These are phyloP conservation scores for Umbellularia californica DNA, from an alignment of 164 flowering plant genomes.

Conservation along the genomic window DNA sequence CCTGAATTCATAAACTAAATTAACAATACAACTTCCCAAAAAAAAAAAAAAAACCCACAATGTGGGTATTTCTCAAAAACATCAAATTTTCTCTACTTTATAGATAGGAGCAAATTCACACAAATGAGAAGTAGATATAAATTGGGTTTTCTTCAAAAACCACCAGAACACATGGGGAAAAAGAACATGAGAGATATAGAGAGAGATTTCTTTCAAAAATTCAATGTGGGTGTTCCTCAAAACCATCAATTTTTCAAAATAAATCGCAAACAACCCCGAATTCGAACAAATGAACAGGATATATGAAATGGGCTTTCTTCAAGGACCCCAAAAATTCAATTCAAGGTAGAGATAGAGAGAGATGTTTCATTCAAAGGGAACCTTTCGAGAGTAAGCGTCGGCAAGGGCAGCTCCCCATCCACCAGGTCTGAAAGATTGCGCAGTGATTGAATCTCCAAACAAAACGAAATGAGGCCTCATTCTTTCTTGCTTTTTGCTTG, in stretches of 20 bases:
- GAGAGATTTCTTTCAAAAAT: too few species aligned
- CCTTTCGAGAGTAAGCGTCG: conserved; percentile 75
- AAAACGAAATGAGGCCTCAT: conserved; percentile 78
- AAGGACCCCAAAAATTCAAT: neutral
- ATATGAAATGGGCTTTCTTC: neutral
- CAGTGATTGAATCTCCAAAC: conserved; percentile 92
- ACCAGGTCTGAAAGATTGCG: conserved; percentile 65
- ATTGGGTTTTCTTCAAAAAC: conserved; percentile 4
- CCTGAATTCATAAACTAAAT: conserved; percentile 32
- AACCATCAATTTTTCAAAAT: too few species aligned
- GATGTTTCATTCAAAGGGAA: conserved; percentile 9
- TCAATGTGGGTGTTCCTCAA: too few species aligned
- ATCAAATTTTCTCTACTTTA: neutral
- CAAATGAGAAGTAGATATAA: neutral
- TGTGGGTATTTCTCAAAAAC: neutral
- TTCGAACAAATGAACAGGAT: neutral
- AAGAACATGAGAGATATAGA: neutral
- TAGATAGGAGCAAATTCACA: neutral
- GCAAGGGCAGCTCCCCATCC: conserved; percentile 94
- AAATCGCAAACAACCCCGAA: neutral
- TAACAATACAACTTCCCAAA: neutral
- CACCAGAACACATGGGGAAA: neutral
- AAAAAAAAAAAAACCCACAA: neutral
- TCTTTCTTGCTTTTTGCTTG: conserved; percentile 22
- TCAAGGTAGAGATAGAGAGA: neutral